Evolutionary conservation across 176 grass and related monocot genomes (phyloP).

Genomic region (Eragrostis nindensis): DNA sequence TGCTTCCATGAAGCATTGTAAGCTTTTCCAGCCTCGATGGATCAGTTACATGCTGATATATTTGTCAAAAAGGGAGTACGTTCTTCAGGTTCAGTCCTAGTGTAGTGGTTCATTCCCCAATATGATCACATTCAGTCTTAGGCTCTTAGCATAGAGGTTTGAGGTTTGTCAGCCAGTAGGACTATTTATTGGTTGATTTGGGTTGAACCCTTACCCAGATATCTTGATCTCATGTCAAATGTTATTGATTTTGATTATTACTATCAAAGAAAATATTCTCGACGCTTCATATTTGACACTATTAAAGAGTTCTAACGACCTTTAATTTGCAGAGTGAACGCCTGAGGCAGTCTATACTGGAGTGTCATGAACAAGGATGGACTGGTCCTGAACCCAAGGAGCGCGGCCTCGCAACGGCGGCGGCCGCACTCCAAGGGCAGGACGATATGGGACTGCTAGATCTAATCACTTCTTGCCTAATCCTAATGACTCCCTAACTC

Average conservation of each 20-base stretch:
- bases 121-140: neutral
- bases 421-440: no score
- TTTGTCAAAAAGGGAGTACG: neutral
- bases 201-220: neutral
- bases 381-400: no score
- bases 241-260: neutral
- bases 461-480: no score
- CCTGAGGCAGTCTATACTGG: slow-evolving; percentile 85
- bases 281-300: neutral
- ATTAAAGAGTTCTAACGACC: neutral
- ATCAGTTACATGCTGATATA: neutral
- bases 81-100: neutral
- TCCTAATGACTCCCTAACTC: no score
- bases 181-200: slow-evolving; percentile 1
- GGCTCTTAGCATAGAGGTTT: neutral
- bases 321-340: slow-evolving; percentile 74
- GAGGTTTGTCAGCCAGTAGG: neutral
- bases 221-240: neutral
- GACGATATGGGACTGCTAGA: no score
- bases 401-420: no score
- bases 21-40: neutral
- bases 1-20: neutral
- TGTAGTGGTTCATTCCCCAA: neutral
- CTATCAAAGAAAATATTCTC: neutral
- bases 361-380: no score